phyloP scores from a whole-genome alignment of 164 flowering plant genomes.

The Stephania cephalantha region DNA sequence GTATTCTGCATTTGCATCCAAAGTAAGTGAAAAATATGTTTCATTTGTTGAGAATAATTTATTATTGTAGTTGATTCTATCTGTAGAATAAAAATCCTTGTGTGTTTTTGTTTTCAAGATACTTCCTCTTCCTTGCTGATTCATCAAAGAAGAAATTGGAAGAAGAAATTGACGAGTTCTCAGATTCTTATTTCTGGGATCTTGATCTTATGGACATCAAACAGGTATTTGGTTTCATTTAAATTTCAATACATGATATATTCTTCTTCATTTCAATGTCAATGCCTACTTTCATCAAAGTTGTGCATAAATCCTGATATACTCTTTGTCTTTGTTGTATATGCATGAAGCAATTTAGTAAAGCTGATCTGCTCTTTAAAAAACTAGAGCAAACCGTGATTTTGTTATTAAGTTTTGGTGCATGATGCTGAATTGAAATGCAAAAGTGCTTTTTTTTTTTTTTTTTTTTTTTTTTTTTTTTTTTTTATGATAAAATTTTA shows the following conservation, averaged over 20 bases:
- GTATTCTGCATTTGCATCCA: slow-evolving; percentile 73
- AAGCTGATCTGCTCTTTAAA: neutral
- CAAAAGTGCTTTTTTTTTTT: no score
- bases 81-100: neutral
- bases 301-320: neutral
- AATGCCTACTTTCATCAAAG: neutral
- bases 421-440: neutral
- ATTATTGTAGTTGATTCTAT: neutral
- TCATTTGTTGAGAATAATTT: neutral
- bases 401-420: neutral
- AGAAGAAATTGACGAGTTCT: slow-evolving; percentile 73
- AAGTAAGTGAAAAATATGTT: slow-evolving; percentile 35
- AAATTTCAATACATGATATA: neutral
- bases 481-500: no score
- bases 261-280: neutral
- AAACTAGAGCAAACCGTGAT: neutral
- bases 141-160: slow-evolving; percentile 56
- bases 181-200: slow-evolving; percentile 77
- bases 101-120: slow-evolving; percentile 30
- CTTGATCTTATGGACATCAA: slow-evolving; percentile 56
- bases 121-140: slow-evolving; percentile 68
- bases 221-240: slow-evolving; percentile 40
- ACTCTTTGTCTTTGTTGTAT: neutral
- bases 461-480: no score
- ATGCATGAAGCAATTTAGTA: neutral